Evolutionary conservation across 345 rosid genomes (phyloP).

Genomic region (Dipteronia sinensis): DNA sequence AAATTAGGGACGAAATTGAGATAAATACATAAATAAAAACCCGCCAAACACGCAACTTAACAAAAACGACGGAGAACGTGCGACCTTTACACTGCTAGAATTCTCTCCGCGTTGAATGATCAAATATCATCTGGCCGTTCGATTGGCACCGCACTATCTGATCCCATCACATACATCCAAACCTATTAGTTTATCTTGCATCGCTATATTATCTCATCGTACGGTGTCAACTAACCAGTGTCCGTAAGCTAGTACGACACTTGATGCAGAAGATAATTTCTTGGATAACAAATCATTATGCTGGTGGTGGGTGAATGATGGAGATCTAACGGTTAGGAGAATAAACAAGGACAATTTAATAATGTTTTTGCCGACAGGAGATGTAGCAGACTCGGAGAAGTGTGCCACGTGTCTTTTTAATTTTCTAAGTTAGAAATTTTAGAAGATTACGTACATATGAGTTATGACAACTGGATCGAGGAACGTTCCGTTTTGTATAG

Average conservation of each 20-base stretch:
- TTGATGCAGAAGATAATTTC: not conserved
- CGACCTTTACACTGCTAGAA: not conserved
- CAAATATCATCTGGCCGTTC: not conserved
- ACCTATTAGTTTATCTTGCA: not conserved
- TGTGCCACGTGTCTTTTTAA: not conserved
- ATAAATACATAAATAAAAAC: not conserved
- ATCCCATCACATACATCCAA: not conserved
- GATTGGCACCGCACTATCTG: slow-evolving; percentile 19
- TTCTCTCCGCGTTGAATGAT: slow-evolving; percentile 27
- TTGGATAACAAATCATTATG: not conserved
- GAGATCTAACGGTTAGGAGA: slow-evolving; percentile 16
- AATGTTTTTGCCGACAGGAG: not conserved
- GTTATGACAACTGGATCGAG: too few species aligned
- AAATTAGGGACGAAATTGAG: not conserved
- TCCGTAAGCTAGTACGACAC: not conserved
- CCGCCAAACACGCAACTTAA: not conserved
- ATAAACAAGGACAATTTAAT: not conserved
- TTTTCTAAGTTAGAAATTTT: too few species aligned
- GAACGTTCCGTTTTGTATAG: too few species aligned
- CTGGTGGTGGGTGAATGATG: not conserved
- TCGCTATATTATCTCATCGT: not conserved
- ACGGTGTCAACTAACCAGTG: not conserved
- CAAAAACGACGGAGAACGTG: slow-evolving; percentile 11
- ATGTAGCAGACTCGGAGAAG: not conserved
- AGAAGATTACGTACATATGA: too few species aligned